These are phyloP conservation scores for Gynochthodes officinalis DNA, from an alignment of 257 asterid species.

Conservation along the genomic window DNA sequence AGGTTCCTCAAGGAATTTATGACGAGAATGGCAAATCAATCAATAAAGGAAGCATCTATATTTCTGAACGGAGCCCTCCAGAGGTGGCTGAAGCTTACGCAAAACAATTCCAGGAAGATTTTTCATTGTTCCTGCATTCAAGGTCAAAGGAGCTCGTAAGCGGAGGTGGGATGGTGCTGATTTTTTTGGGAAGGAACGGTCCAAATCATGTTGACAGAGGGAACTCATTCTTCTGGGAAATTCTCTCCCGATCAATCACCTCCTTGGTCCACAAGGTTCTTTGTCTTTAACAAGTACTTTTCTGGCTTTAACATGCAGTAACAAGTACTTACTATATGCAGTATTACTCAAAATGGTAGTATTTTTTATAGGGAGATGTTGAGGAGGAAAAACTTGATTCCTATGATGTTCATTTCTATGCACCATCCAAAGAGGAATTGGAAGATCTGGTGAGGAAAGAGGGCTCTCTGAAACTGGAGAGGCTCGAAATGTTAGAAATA, in stretches of 20 bases:
- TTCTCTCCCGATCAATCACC: conserved; percentile 57
- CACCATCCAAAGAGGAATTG: conserved; percentile 69
- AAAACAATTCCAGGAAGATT: conserved; percentile 63
- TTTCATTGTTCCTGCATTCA: conserved; percentile 55
- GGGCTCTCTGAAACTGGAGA: conserved; percentile 54
- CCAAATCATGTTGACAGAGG: conserved; percentile 54
- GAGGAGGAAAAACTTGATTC: conserved; percentile 53
- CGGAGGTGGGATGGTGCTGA: conserved; percentile 83
- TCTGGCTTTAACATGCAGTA: too few relatives aligned
- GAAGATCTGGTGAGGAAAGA: conserved; percentile 54
- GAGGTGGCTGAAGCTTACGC: conserved; percentile 48
- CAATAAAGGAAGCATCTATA: conserved; percentile 69
- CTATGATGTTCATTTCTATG: conserved; percentile 78
- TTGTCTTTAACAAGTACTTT: too few relatives aligned
- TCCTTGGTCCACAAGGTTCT: conserved; percentile 48
- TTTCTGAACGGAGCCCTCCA: conserved; percentile 57
- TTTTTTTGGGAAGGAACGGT: conserved; percentile 59
- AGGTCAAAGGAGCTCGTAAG: conserved; percentile 55
- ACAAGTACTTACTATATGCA: too few relatives aligned
- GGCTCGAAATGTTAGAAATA: conserved; percentile 47
- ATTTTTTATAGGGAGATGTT: conserved; percentile 52
- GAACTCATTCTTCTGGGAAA: conserved; percentile 66
- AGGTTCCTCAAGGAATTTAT: conserved; percentile 61
- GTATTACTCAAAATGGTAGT: not conserved
- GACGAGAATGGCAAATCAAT: conserved; percentile 46